Conservation (phyloP, 129 eudicot genomes). For the Artemisia tridentata region DNA sequence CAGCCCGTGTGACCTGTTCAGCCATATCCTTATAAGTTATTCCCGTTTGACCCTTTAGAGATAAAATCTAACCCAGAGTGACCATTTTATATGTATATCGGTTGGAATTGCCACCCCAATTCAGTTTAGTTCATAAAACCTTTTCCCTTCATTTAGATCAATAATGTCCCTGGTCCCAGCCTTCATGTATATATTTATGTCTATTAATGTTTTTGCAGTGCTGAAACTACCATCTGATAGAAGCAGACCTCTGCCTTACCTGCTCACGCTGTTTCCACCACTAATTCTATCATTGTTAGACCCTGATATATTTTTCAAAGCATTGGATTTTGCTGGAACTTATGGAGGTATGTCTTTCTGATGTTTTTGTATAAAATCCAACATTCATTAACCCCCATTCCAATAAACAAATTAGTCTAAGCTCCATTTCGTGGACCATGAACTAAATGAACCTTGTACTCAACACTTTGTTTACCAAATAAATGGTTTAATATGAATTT, state of each 20-base stretch:
- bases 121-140: no score
- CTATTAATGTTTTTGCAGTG: slow-evolving; percentile 54
- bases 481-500: no score
- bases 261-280: slow-evolving; percentile 82
- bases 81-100: no score
- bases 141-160: neutral
- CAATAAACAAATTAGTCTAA: no score
- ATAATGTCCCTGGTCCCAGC: neutral
- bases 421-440: no score
- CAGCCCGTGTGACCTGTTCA: no score
- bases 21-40: no score
- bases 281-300: slow-evolving; percentile 66
- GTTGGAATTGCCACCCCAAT: neutral
- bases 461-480: no score
- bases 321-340: slow-evolving; percentile 98
- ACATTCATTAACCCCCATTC: neutral
- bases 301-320: slow-evolving; percentile 96
- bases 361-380: neutral
- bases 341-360: slow-evolving; percentile 69
- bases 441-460: no score
- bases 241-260: slow-evolving; percentile 71
- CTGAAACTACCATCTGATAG: slow-evolving; percentile 81
- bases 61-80: no score
- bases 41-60: no score
- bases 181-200: slow-evolving; percentile 5